Evolutionary conservation across 495 filamentous ascomycete species (phyloP), one percentile per base, ranked within the genome.

Genomic region (Aeminium ludgeri): DNA sequence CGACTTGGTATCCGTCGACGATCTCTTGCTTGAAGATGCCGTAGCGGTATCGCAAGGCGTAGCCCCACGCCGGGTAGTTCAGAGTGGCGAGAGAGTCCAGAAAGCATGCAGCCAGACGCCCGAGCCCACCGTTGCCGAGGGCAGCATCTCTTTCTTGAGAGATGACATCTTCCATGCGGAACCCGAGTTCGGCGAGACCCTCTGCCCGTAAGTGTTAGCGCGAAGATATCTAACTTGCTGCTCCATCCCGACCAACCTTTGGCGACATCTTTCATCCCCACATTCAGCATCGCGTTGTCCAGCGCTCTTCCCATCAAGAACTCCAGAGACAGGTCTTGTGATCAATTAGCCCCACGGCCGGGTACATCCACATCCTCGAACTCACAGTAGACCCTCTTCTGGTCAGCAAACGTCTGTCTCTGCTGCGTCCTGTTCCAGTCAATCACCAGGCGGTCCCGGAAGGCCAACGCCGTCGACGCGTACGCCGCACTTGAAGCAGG

Each of bases 21-120:
- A 97, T 94, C 66, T 97, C 87, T 64, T 97, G 89, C 66, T 95
- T 94, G 74, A 97, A 97, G 55, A 97, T 97, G 49, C 89, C 89
- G 59, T 97, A 97, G 51, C 84, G 69, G 60, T 97, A 97, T 43
- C 89, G 74, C 49, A 97, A 61, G 13, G 85, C 89, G 51, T 97
- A 97, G 30, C 89, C 89, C 89, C 89, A 97, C 11, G 87, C 89
- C 12, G 89, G 82, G 53, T 80, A 94, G 64, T 96, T 87, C 45
- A 97, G 63, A 6, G 85, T 86, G 18, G 89, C 89, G 54, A 97
- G 67, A 44, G 85, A 93, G 65, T 97, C 89, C 42, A 97, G 70
- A 63, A 97, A 91, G 61, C 89, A 97, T 18, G 89, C 89, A 11
- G 89, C 89, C 36, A 97, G 70, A 51, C 89, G 83, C 23, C 89